These are phyloP conservation scores for Vanderwaltozyma verrucispora DNA, from an alignment of 805 yeast genomes.

Conservation along the genomic window DNA sequence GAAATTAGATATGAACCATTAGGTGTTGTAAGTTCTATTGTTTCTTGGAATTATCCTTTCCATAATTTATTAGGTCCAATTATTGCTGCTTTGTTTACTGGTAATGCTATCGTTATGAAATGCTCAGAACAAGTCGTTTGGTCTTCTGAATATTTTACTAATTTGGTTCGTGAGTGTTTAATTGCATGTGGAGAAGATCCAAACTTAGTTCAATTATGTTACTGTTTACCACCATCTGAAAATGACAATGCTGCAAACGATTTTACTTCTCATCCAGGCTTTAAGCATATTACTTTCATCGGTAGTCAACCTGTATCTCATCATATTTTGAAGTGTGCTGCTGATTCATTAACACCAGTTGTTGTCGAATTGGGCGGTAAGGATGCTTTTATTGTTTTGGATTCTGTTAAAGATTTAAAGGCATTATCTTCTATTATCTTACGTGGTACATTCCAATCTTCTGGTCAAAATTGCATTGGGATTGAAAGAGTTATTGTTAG, in stretches of 20 bases:
- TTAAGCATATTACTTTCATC: conserved; percentile 86
- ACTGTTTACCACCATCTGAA: conserved; percentile 64
- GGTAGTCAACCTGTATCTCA: conserved; percentile 96
- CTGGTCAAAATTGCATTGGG: conserved; percentile 98
- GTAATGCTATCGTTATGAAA: conserved; percentile 83
- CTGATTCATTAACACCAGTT: conserved; percentile 82
- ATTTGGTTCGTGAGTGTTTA: conserved; percentile 62
- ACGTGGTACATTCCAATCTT: conserved; percentile 94
- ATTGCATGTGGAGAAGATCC: conserved; percentile 67
- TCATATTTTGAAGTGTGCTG: conserved; percentile 71
- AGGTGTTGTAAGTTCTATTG: conserved; percentile 76
- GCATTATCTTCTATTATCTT: conserved; percentile 67
- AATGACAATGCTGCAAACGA: conserved; percentile 49
- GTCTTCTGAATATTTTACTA: conserved; percentile 76
- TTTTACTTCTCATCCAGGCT: conserved; percentile 71
- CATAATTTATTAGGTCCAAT: conserved; percentile 92
- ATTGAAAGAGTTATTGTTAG: conserved; percentile 87
- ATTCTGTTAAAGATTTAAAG: conserved; percentile 49
- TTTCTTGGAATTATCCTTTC: conserved; percentile 97
- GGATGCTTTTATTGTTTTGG: conserved; percentile 81
- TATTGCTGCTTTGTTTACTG: conserved; percentile 79
- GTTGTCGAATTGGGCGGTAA: conserved; percentile 97
- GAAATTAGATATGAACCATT: conserved; percentile 91
- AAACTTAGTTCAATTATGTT: conserved; percentile 75
- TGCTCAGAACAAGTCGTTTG: conserved; percentile 95